phyloP scores from a whole-genome alignment of 139 green algal genomes.

The Eudorina sp. region DNA sequence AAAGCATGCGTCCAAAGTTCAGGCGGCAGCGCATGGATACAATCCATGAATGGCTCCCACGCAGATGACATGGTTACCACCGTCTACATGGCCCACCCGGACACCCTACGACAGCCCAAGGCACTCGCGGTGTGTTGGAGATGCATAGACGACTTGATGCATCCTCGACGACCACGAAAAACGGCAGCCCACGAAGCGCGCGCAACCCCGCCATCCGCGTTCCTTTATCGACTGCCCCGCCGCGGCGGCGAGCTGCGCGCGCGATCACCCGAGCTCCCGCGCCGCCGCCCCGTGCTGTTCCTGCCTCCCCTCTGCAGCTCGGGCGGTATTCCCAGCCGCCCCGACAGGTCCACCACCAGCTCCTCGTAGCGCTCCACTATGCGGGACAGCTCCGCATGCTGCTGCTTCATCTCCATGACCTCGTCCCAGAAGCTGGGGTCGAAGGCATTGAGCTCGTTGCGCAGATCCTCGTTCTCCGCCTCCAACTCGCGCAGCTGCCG shows the following conservation, averaged over 20 bases:
- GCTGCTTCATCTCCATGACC: conserved; percentile 40
- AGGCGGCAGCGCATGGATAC: too few species aligned
- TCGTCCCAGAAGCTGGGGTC: conserved; percentile 88
- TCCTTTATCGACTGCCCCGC: not conserved
- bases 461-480: conserved; percentile 80
- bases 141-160: too few species aligned
- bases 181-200: too few species aligned
- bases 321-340: conserved; percentile 20
- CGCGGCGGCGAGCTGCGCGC: not conserved
- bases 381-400: conserved; percentile 33
- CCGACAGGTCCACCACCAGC: conserved; percentile 23
- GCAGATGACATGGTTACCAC: too few species aligned
- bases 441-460: conserved; percentile 82
- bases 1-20: too few species aligned
- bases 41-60: too few species aligned
- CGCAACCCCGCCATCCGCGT: too few species aligned
- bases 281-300: not conserved
- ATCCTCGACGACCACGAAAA: too few species aligned
- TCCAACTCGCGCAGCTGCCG: conserved; percentile 68
- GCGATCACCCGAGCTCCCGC: not conserved
- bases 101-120: too few species aligned
- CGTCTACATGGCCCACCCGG: too few species aligned
- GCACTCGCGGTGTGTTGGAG: too few species aligned
- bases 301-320: not conserved
- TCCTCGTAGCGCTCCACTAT: conserved; percentile 35